A percentile compares a stretch with the other conserved stretches of the same genome.
Conservation (phyloP, 2,329 filamentous ascomycete species). For the Exutisphaerella laricina region DNA sequence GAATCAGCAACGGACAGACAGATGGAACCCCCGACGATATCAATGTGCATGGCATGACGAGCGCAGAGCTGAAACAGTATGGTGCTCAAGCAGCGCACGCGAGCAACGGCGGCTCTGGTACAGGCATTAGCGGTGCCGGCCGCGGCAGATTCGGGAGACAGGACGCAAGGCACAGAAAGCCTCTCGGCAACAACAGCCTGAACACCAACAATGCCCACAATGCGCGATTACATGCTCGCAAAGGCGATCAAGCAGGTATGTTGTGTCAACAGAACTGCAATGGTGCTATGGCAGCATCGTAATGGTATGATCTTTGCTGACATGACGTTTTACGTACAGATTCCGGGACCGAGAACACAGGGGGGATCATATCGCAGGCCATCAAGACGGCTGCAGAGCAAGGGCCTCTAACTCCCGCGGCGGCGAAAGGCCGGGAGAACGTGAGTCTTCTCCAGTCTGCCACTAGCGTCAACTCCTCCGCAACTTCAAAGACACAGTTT, state of each 20-base stretch:
- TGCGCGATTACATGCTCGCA: constrained; percentile 20
- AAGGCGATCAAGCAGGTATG: constrained; percentile 15
- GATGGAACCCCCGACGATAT: constrained; percentile 36
- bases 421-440: constrained; percentile 66
- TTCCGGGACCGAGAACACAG: constrained; percentile 40
- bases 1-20: constrained; percentile 45
- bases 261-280: background rate
- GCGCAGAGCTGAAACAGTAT: constrained; percentile 44
- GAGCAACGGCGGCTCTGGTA: constrained; percentile 39
- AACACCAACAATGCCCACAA: constrained; percentile 40
- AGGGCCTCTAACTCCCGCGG: constrained; percentile 49
- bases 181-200: constrained; percentile 39
- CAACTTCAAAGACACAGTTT: constrained; percentile 75
- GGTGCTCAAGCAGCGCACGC: constrained; percentile 50
- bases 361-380: constrained; percentile 82
- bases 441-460: constrained; percentile 70
- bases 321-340: constrained; percentile 30
- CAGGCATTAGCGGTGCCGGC: constrained; percentile 77
- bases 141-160: constrained; percentile 73
- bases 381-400: constrained; percentile 81
- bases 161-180: constrained; percentile 38
- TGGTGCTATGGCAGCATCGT: background rate
- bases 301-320: constrained; percentile 10
- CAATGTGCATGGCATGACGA: constrained; percentile 39
- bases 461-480: constrained; percentile 42